Evolutionary conservation across 192 early-diverging fungal species (phyloP).

Genomic region (Coemansia reversa): DNA sequence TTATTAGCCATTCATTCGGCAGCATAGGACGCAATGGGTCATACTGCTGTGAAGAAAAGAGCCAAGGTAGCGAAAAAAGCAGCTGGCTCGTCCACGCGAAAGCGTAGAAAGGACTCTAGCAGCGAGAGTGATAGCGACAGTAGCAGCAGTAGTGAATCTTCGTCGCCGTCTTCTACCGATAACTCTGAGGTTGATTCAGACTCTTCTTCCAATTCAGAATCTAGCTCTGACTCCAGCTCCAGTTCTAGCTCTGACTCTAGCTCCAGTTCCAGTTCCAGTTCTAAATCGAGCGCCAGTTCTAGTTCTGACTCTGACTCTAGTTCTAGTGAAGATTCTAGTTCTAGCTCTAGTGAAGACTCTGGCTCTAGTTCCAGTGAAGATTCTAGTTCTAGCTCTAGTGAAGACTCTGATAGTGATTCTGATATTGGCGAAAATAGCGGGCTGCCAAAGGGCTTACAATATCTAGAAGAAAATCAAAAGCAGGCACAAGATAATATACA

Average conservation of each 20-base stretch:
- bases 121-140: conserved; percentile 10
- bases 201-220: background rate
- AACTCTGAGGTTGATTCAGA: background rate
- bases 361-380: conserved; percentile 2
- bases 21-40: background rate
- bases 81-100: background rate
- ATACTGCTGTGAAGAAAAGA: background rate
- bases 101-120: background rate
- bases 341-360: background rate
- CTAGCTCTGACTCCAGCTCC: conserved; percentile 5
- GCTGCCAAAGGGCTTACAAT: conserved; percentile 8
- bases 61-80: conserved; percentile 1
- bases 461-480: conserved; percentile 17
- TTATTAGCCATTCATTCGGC: background rate
- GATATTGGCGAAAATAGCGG: conserved; percentile 5
- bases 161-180: conserved; percentile 4
- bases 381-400: conserved; percentile 2
- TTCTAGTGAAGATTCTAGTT: background rate
- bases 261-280: background rate
- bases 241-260: background rate
- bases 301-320: conserved; percentile 5
- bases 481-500: conserved; percentile 10
- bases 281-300: background rate
- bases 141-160: conserved; percentile 3
- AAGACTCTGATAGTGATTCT: conserved; percentile 6